A percentile compares a stretch with the other conserved stretches of the same genome.
These are phyloP conservation scores for Ustilago cynodontis DNA, from an alignment of 1,284 basidiomycete genomes.

Conservation along the genomic window DNA sequence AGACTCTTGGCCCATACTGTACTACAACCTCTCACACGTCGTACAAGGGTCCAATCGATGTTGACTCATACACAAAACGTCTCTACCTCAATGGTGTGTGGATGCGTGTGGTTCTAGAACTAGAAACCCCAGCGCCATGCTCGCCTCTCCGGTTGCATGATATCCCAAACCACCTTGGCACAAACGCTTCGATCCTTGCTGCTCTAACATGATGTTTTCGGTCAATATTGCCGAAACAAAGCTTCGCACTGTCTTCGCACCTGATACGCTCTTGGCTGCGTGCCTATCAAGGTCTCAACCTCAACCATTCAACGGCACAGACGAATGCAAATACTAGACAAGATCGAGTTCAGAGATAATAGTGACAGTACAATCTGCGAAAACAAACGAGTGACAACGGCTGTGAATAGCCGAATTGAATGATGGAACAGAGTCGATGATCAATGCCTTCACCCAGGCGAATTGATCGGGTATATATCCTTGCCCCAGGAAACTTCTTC, in stretches of 20 bases:
- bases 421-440: background rate
- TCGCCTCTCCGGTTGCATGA: too few species aligned
- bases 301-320: background rate
- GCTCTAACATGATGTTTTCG: background rate
- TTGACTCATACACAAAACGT: background rate
- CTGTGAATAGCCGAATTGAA: background rate
- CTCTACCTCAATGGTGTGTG: too few species aligned
- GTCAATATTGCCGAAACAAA: background rate
- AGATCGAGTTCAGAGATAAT: background rate
- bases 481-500: background rate
- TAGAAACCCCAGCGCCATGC: too few species aligned
- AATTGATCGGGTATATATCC: slow-evolving; percentile 15
- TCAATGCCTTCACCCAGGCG: background rate
- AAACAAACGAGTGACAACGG: background rate
- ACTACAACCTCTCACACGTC: background rate
- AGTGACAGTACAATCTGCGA: background rate
- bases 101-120: too few species aligned
- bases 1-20: background rate
- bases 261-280: background rate
- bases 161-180: background rate
- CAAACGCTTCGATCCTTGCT: background rate
- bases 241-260: background rate
- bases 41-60: background rate
- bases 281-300: background rate
- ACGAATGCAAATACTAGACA: background rate